Evolutionary conservation across 495 filamentous ascomycete genomes (phyloP), one percentile per base, ranked within the genome.

Genomic region (Baudoinia panamericana): DNA sequence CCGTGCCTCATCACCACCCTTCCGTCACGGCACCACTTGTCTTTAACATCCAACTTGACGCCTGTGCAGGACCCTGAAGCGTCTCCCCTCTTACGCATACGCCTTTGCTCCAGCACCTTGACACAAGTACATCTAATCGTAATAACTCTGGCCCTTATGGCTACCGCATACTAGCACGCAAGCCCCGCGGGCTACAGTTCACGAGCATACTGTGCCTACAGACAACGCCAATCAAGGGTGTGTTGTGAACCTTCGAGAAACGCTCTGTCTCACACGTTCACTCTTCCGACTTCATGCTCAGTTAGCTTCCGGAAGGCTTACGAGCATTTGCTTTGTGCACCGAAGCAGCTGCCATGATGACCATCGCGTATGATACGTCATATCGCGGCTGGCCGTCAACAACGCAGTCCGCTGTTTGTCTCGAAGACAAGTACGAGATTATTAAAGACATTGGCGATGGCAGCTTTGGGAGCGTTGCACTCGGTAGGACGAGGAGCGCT

Each of bases 361-460:
- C 56, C 4, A 48, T 58, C 20, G 39, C 54, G 31, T 56, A 61
- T 42, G 42, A 62, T 38, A 56, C 46, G 35, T 55, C 59, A 33
- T 53, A 51, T 35, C 46, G 57, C 36, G 55, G 59, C 47, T 60
- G 54, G 56, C 35, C 55, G 17, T 32, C 47, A 10, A 25, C 17
- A 30, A 42, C 47, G 16, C 43, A 47, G 9, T 27, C 39, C 5
- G 17, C 38, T 18, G 29, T 51, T 2, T 62, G 54, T 23, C 57
- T 67, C 6, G 61, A 65, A 29, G 90, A 96, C 58, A 76, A 84
- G 46, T 99, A 93, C 56, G 90, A 99, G 61, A 76, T 99, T 27
- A 63, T 96, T 50, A 99, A 96, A 63, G 90, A 99, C 48, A 87
- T 99, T 52, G 90, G 90, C 6, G 90, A 99, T 80, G 90, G 90